phyloP scores from a whole-genome alignment of 2,329 filamentous ascomycete species.

The Paraconiothyrium brasiliense region DNA sequence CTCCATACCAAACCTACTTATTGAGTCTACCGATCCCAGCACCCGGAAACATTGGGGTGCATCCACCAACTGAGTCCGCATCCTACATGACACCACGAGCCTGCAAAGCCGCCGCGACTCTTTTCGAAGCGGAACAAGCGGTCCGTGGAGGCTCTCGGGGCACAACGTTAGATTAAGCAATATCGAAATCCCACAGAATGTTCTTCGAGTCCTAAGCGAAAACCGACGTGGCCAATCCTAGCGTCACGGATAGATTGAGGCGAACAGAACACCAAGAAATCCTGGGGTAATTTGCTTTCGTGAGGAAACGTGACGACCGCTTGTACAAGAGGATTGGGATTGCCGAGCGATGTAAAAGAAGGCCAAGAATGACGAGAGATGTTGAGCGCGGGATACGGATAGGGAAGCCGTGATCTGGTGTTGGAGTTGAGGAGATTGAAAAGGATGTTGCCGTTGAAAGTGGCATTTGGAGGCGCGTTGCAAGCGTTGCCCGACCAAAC shows the following conservation, averaged over 20 bases:
- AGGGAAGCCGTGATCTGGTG: slow-evolving; percentile 43
- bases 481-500: background rate
- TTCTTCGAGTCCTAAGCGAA: slow-evolving; percentile 34
- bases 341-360: slow-evolving; percentile 12
- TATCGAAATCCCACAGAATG: slow-evolving; percentile 32
- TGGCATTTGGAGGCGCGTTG: too few relatives aligned
- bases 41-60: slow-evolving; percentile 21
- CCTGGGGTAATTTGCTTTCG: slow-evolving; percentile 5
- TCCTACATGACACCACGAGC: slow-evolving; percentile 21
- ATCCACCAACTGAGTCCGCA: slow-evolving; percentile 30
- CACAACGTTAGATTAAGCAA: slow-evolving; percentile 39
- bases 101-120: slow-evolving; percentile 18
- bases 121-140: slow-evolving; percentile 22
- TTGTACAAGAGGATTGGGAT: background rate
- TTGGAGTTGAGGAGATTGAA: slow-evolving; percentile 48
- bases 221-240: slow-evolving; percentile 29
- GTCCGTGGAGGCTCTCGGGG: slow-evolving; percentile 23
- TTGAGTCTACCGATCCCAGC: slow-evolving; percentile 14
- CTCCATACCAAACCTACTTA: background rate
- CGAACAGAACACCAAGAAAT: slow-evolving; percentile 10
- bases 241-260: slow-evolving; percentile 23
- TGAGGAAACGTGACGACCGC: slow-evolving; percentile 12
- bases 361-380: background rate
- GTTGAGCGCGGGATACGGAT: slow-evolving; percentile 2
- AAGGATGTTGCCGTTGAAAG: slow-evolving; percentile 31